Base-by-base conservation (phyloP, 2,329 filamentous ascomycete genomes). In the Davidsoniella australis region DNA sequence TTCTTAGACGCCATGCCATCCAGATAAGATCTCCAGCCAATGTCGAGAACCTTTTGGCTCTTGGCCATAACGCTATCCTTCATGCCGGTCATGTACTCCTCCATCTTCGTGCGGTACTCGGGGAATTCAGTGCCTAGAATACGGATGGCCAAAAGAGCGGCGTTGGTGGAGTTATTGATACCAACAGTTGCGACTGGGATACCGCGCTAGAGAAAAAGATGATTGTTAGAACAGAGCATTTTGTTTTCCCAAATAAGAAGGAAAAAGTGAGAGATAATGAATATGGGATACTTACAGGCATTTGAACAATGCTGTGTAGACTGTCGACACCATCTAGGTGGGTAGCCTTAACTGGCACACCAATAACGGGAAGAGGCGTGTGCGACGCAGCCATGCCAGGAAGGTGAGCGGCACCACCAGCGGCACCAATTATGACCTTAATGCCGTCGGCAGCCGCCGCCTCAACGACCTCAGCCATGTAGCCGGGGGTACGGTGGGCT, bases 141-240 rank as follows among this genome's bases (percentile, higher is more conserved):
- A 16, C 80, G 68, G 17, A 80, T 72, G 0, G 82, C 82, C n/a
- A 85, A 64, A 16, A 86, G 67, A 0, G 77, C 82, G 0, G 83
- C 83, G 57, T 87, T 88, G 49, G 81, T 81, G 20, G 79, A 82
- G 64, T 87, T 87, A 63, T 85, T 85, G 62, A 87, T 85, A 9
- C 77, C 82, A 3, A 88, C 81, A 0, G 82, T 86, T 5, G 82
- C 82, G 12, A 80, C 78, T 8, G 83, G 83, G 45, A 80, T 74
- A 10, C 82, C 82, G 57, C 73, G 64, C 50, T 52, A 24, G 10
- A 12, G 38, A 36, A 16, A 3, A 4, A 17, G 10, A 36, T 52
- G 43, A 48, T 26, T n/a, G 61, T 64, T 54, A 45, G 58, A 46
- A 17, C 59, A 58, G 4, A 65, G 65, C 36, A 47, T 18, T 18